Percentiles rank a stretch among this genome's conserved stretches.
Conservation (phyloP, 108 stramenopile species). For the Nannochloropsis salina region DNA sequence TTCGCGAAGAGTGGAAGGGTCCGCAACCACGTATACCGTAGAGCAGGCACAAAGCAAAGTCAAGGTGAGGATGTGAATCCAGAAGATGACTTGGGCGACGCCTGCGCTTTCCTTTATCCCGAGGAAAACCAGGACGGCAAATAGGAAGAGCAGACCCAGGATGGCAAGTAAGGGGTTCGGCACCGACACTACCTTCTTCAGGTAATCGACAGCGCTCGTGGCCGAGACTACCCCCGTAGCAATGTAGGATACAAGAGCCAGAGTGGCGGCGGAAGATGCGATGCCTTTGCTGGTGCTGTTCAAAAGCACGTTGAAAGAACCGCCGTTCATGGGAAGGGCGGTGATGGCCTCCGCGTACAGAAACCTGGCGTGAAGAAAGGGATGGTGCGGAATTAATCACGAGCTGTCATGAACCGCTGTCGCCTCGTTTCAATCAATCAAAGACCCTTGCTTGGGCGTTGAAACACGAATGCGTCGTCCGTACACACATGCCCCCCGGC, state of each 20-base stretch:
- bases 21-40: conserved; percentile 49
- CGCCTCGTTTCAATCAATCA: neutral
- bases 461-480: neutral
- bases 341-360: conserved; percentile 66
- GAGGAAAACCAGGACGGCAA: conserved; percentile 48
- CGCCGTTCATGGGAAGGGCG: conserved; percentile 68
- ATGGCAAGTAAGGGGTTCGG: conserved; percentile 49
- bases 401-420: neutral
- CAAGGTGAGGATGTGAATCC: conserved; percentile 58
- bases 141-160: conserved; percentile 56
- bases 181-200: conserved; percentile 52
- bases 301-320: conserved; percentile 65
- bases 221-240: conserved; percentile 62
- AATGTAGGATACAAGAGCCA: conserved; percentile 65
- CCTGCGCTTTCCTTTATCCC: conserved; percentile 61
- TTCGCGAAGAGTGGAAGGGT: conserved; percentile 43
- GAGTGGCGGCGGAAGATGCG: conserved; percentile 60
- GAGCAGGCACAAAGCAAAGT: conserved; percentile 45
- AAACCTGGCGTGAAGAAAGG: conserved; percentile 1
- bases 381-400: neutral
- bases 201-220: conserved; percentile 58
- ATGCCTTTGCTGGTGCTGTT: conserved; percentile 63
- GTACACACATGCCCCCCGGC: neutral
- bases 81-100: conserved; percentile 60
- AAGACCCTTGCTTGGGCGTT: neutral